These are phyloP conservation scores for Xylaria grammica DNA, from an alignment of 495 filamentous ascomycete genomes.

Conservation along the genomic window DNA sequence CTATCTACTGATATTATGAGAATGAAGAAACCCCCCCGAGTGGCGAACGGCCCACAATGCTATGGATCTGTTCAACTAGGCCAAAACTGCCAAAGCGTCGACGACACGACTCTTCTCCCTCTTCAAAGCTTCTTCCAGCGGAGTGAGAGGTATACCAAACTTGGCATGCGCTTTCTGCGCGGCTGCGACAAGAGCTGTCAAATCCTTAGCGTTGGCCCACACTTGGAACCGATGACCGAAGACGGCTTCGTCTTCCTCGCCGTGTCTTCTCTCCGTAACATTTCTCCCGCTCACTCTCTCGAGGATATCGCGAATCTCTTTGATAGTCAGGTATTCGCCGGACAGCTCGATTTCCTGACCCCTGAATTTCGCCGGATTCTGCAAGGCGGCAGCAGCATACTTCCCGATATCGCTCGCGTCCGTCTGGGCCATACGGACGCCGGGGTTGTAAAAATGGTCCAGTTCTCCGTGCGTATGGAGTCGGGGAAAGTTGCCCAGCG, in stretches of 20 bases:
- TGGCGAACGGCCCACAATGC: background rate
- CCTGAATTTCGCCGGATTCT: constrained; percentile 43
- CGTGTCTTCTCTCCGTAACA: constrained; percentile 13
- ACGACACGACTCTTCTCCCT: constrained; percentile 31
- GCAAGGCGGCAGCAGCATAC: constrained; percentile 49
- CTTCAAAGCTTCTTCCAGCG: constrained; percentile 30
- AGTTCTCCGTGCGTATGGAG: constrained; percentile 32
- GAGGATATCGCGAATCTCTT: constrained; percentile 36
- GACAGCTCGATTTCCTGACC: constrained; percentile 47
- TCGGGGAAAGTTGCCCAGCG: constrained; percentile 37
- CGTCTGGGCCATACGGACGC: constrained; percentile 45
- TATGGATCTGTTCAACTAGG: background rate
- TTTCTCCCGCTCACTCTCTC: constrained; percentile 30
- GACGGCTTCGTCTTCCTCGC: background rate
- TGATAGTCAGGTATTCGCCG: constrained; percentile 43
- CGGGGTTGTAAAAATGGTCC: constrained; percentile 27
- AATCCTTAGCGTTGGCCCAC: constrained; percentile 5
- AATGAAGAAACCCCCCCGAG: too few species aligned
- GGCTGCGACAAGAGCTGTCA: constrained; percentile 5
- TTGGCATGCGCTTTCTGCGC: constrained; percentile 25
- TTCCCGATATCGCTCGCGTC: constrained; percentile 53
- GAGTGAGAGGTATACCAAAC: constrained; percentile 33
- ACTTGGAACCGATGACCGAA: background rate
- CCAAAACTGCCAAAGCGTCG: constrained; percentile 24
- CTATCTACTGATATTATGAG: too few species aligned